Conservation (phyloP, 2,329 filamentous ascomycete genomes). For the Xylariaceae sp. region DNA sequence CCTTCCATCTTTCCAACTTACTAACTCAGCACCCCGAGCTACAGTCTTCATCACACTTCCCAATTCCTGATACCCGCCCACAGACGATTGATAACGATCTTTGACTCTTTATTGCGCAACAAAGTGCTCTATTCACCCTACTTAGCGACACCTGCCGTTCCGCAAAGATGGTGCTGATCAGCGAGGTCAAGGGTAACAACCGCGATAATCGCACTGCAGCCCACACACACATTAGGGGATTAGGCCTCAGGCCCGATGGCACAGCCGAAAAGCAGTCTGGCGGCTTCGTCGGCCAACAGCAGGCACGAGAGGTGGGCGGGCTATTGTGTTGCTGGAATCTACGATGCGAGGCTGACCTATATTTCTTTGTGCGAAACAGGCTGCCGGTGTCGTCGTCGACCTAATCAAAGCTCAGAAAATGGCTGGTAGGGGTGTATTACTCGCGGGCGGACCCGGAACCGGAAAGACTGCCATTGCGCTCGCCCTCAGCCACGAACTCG, state of each 20-base stretch:
- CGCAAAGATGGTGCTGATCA: slow-evolving; percentile 79
- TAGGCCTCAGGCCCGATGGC: slow-evolving; percentile 85
- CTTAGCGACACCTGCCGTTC: slow-evolving; percentile 21
- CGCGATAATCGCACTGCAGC: slow-evolving; percentile 95
- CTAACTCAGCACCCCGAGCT: slow-evolving; percentile 4
- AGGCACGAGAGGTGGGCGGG: slow-evolving; percentile 77
- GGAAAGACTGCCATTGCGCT: slow-evolving; percentile 96
- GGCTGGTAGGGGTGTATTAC: slow-evolving; percentile 89
- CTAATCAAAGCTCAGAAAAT: slow-evolving; percentile 96
- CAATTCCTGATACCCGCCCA: slow-evolving; percentile 1
- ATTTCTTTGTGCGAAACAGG: slow-evolving; percentile 51
- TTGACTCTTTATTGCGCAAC: background rate
- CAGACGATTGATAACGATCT: slow-evolving; percentile 1
- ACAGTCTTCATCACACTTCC: background rate
- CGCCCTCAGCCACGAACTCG: slow-evolving; percentile 94
- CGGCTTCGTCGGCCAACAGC: slow-evolving; percentile 87
- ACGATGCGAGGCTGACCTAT: slow-evolving; percentile 21
- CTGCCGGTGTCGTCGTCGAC: slow-evolving; percentile 93
- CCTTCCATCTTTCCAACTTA: slow-evolving; percentile 1
- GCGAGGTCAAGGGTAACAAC: slow-evolving; percentile 90
- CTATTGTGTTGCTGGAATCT: background rate
- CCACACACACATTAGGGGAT: slow-evolving; percentile 96
- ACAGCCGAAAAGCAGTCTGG: slow-evolving; percentile 76
- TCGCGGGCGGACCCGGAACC: slow-evolving; percentile 92
- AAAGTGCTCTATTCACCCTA: slow-evolving; percentile 3